Percentiles rank a stretch among this genome's conserved stretches.
Evolutionary conservation across 345 rosid genomes (phyloP).

Genomic region (Corymbia maculata): DNA sequence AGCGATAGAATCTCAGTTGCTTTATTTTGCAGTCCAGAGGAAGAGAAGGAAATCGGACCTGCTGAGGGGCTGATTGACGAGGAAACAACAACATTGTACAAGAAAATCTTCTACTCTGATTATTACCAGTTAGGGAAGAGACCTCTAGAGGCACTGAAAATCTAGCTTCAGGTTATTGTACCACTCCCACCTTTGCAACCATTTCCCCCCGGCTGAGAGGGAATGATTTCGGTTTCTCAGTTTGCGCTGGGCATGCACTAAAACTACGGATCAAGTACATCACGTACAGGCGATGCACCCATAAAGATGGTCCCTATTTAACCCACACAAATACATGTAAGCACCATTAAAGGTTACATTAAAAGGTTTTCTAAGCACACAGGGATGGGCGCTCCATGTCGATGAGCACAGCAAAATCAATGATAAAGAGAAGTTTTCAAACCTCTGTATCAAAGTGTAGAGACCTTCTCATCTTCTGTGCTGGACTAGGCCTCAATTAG

Average conservation of each 20-base stretch:
- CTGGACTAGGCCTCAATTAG: background rate
- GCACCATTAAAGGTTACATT: background rate
- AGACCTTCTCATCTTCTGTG: background rate
- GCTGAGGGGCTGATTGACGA: background rate
- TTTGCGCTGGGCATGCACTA: background rate
- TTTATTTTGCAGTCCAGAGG: conserved; percentile 10
- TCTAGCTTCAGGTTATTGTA: background rate
- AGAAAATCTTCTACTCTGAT: conserved; percentile 9
- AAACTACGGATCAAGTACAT: background rate
- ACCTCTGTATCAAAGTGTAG: background rate
- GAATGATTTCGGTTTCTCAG: background rate
- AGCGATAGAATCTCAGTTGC: conserved; percentile 12
- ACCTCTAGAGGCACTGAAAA: conserved; percentile 10
- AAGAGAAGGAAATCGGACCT: conserved; percentile 2
- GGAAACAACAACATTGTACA: conserved; percentile 12
- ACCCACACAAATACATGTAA: background rate
- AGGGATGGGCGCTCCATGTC: background rate
- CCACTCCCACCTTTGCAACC: background rate
- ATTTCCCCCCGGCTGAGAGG: background rate
- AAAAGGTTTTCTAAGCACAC: background rate
- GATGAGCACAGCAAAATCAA: background rate
- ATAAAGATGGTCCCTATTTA: no score
- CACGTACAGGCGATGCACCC: background rate
- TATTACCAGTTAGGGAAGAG: conserved; percentile 19
- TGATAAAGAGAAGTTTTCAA: background rate